phyloP scores from a whole-genome alignment of 1,139 yeast genomes.

The Torulaspora globosa region DNA sequence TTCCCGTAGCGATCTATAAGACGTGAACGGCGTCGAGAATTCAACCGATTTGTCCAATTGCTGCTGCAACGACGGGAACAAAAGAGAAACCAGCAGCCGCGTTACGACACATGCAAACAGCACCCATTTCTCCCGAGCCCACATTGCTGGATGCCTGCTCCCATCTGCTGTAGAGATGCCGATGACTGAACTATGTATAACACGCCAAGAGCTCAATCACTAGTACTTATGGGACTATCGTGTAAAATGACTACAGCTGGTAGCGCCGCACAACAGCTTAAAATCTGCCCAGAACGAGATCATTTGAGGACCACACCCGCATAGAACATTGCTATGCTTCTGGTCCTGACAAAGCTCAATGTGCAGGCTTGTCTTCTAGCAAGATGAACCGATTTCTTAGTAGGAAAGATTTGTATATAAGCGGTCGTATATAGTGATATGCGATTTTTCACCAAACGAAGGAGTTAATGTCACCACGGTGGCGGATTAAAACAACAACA shows the following conservation, averaged over 20 bases:
- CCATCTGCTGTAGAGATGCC: background rate
- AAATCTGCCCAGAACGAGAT: no score
- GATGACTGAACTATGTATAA: background rate
- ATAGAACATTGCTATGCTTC: no score
- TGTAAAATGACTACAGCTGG: background rate
- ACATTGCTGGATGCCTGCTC: constrained; percentile 3
- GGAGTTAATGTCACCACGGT: constrained; percentile 17
- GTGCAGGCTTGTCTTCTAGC: no score
- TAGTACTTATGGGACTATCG: background rate
- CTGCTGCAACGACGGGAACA: constrained; percentile 29
- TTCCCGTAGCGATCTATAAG: constrained; percentile 55
- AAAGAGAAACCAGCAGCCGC: constrained; percentile 20
- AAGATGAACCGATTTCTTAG: no score
- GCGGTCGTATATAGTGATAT: background rate
- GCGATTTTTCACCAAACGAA: constrained; percentile 3
- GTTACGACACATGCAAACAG: constrained; percentile 14
- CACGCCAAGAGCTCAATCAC: background rate
- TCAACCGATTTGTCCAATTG: constrained; percentile 57
- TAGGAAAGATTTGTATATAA: no score
- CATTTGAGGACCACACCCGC: no score
- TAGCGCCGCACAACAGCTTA: background rate
- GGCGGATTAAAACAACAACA: constrained; percentile 15
- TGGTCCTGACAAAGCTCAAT: no score
- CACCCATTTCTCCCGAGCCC: constrained; percentile 8
- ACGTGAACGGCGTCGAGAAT: constrained; percentile 46